A percentile compares a stretch with the other conserved stretches of the same genome.
Conservation (phyloP, 1,139 yeast species). For the Chernovozyma aurita region DNA sequence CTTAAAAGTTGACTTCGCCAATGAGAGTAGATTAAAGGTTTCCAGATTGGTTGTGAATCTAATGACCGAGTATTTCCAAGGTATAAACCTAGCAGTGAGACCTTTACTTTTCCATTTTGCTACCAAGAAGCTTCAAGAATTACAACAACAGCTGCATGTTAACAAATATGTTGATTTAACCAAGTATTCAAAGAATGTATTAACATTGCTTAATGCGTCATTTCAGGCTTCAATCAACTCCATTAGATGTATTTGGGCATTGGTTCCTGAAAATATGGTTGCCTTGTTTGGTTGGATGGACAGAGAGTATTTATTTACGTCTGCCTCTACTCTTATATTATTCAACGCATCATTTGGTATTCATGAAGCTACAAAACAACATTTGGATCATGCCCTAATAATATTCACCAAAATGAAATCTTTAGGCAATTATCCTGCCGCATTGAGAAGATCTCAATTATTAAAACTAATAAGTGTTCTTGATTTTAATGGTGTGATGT, state of each 20-base stretch:
- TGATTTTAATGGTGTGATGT: constrained; percentile 67
- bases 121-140: constrained; percentile 56
- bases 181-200: constrained; percentile 61
- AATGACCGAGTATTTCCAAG: constrained; percentile 84
- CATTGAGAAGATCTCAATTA: constrained; percentile 66
- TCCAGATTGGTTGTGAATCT: constrained; percentile 70
- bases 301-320: constrained; percentile 75
- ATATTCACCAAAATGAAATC: constrained; percentile 72
- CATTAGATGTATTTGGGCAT: constrained; percentile 67
- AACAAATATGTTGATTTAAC: constrained; percentile 64
- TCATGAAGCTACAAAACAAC: constrained; percentile 68
- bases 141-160: constrained; percentile 32
- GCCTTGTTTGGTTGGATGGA: constrained; percentile 89
- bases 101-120: constrained; percentile 80
- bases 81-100: constrained; percentile 76
- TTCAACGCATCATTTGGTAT: constrained; percentile 83
- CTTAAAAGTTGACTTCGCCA: constrained; percentile 60
- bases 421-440: constrained; percentile 76
- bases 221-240: constrained; percentile 82
- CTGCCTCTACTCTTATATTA: constrained; percentile 71
- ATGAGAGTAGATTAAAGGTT: constrained; percentile 46
- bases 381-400: constrained; percentile 67
- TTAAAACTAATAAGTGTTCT: constrained; percentile 59
- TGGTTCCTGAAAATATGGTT: constrained; percentile 71
- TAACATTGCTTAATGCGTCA: constrained; percentile 71